Evolutionary conservation across 768 basidiomycete genomes (phyloP).

Genomic region (Boletus subparvulus): DNA sequence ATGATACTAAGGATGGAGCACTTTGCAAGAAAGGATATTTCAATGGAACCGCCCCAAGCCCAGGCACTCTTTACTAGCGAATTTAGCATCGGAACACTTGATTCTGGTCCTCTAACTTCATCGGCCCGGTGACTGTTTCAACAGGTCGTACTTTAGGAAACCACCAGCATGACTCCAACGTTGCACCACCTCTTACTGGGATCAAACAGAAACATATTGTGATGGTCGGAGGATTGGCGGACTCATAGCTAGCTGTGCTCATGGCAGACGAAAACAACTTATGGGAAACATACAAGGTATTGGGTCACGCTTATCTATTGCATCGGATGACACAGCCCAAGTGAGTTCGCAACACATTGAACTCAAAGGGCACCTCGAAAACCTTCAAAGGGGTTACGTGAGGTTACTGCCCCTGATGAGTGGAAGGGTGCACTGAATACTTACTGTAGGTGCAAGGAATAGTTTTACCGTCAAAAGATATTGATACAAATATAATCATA

Average conservation of each 20-base stretch:
- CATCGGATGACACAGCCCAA: too few relatives aligned
- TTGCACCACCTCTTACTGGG: neutral
- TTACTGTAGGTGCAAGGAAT: too few relatives aligned
- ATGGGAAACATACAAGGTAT: neutral
- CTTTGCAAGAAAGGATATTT: constrained; percentile 7
- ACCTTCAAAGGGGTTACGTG: too few relatives aligned
- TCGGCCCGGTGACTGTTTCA: neutral
- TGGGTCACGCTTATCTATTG: too few relatives aligned
- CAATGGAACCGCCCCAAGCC: neutral
- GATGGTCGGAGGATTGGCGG: neutral
- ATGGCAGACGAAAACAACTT: constrained; percentile 2
- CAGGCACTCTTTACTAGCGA: constrained; percentile 6
- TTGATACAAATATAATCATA: too few relatives aligned
- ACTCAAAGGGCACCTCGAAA: too few relatives aligned
- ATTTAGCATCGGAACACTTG: neutral
- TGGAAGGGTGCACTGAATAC: too few relatives aligned
- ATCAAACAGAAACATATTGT: neutral
- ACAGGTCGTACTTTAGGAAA: neutral
- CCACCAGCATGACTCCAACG: neutral
- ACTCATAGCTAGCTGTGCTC: neutral
- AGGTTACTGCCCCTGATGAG: too few relatives aligned
- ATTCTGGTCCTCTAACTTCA: neutral
- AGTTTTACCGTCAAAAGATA: too few relatives aligned
- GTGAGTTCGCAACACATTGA: too few relatives aligned
- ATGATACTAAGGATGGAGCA: constrained; percentile 21